phyloP scores from a whole-genome alignment of 257 asterid genomes.

The Fraxinus cuspidata region DNA sequence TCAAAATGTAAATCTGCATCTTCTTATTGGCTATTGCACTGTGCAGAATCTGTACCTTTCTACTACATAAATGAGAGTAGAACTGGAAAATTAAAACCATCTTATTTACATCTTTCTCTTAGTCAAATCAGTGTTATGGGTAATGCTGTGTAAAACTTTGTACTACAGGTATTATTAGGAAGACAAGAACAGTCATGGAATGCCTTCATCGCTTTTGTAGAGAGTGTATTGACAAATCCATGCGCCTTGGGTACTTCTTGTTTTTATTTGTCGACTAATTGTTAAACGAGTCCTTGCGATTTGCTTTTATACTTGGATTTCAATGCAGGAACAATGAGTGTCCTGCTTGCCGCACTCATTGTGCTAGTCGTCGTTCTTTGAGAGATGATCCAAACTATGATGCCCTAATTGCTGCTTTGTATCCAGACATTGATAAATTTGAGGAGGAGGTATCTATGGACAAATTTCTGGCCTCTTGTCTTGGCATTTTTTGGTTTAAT shows the following conservation, averaged over 20 bases:
- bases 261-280: slow-evolving; percentile 23
- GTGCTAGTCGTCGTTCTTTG: slow-evolving; percentile 99
- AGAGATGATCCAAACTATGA: slow-evolving; percentile 99
- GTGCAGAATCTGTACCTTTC: slow-evolving; percentile 5
- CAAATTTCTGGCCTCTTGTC: slow-evolving; percentile 28
- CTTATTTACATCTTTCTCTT: slow-evolving; percentile 5
- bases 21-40: slow-evolving; percentile 20
- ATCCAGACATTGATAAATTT: slow-evolving; percentile 91
- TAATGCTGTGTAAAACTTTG: slow-evolving; percentile 27
- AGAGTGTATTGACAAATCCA: slow-evolving; percentile 99
- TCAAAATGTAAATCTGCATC: slow-evolving; percentile 20
- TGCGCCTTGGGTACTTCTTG: slow-evolving; percentile 86
- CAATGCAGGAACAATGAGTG: slow-evolving; percentile 90
- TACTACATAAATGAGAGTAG: slow-evolving; percentile 16
- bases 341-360: slow-evolving; percentile 99
- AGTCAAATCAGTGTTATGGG: slow-evolving; percentile 12
- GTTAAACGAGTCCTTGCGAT: slow-evolving; percentile 19
- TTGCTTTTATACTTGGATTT: slow-evolving; percentile 23
- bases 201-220: slow-evolving; percentile 99
- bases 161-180: slow-evolving; percentile 82
- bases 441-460: slow-evolving; percentile 82
- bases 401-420: slow-evolving; percentile 77
- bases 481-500: slow-evolving; percentile 9
- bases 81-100: slow-evolving; percentile 11
- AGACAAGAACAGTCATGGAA: slow-evolving; percentile 99